A percentile compares a stretch with the other conserved stretches of the same genome.
These are phyloP conservation scores for Solanum chacoense DNA, from an alignment of 305 asterid genomes.

Conservation along the genomic window DNA sequence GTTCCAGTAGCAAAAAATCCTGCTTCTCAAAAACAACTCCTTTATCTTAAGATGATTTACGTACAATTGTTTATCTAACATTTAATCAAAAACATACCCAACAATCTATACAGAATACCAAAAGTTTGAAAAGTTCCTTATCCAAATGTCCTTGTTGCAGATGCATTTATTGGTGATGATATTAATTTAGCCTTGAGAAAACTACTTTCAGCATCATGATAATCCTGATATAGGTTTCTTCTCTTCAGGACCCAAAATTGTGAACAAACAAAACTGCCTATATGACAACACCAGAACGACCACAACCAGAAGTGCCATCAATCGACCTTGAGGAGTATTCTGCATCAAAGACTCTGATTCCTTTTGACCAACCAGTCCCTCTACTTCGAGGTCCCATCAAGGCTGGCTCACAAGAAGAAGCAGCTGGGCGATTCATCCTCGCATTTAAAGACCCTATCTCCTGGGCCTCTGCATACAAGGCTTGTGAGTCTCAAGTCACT, in stretches of 20 bases:
- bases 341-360: constrained; percentile 43
- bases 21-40: neutral
- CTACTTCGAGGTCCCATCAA: constrained; percentile 61
- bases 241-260: neutral
- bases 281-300: neutral
- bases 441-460: constrained; percentile 51
- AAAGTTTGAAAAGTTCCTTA: neutral
- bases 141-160: neutral
- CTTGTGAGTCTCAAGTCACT: constrained; percentile 38
- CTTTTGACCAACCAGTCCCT: constrained; percentile 49
- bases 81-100: neutral
- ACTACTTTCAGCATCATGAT: neutral
- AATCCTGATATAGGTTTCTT: neutral
- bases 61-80: neutral
- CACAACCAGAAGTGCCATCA: constrained; percentile 12
- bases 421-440: constrained; percentile 50
- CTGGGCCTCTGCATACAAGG: constrained; percentile 53
- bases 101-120: neutral
- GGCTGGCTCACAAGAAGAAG: constrained; percentile 37
- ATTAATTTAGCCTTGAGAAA: neutral
- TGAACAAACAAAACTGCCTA: neutral
- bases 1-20: neutral
- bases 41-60: neutral
- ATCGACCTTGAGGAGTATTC: constrained; percentile 50
- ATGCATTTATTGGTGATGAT: neutral